Evolutionary conservation across 257 asterid species (phyloP).

Genomic region (Gentiana straminea): DNA sequence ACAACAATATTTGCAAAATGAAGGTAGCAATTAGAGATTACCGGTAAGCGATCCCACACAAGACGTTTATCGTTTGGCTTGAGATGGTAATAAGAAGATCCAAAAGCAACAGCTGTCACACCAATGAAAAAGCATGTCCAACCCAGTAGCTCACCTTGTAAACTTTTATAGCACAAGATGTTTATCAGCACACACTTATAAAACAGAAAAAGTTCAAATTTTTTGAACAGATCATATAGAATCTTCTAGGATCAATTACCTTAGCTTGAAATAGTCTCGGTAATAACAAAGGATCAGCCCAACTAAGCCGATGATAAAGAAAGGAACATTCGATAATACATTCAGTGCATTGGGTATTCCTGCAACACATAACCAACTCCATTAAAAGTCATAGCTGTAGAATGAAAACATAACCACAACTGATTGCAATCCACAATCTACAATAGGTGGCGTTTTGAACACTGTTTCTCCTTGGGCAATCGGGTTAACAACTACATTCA

Average conservation of each 20-base stretch:
- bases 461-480: too few species aligned
- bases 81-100: constrained; percentile 92
- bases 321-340: constrained; percentile 88
- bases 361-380: constrained; percentile 22
- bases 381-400: constrained; percentile 1
- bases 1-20: too few species aligned
- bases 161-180: constrained; percentile 23
- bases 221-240: constrained; percentile 1
- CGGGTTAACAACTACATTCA: too few species aligned
- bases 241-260: constrained; percentile 27
- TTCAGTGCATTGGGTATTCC: constrained; percentile 89
- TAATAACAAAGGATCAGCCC: constrained; percentile 80
- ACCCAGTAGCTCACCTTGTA: constrained; percentile 87
- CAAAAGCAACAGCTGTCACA: constrained; percentile 83
- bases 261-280: constrained; percentile 75
- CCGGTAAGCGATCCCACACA: constrained; percentile 99
- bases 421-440: too few species aligned
- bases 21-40: constrained; percentile 21
- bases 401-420: neutral
- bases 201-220: neutral
- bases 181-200: neutral
- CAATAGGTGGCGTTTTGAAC: too few species aligned
- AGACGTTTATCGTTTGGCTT: constrained; percentile 78
- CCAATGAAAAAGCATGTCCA: constrained; percentile 88
- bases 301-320: constrained; percentile 55